A percentile compares a stretch with the other conserved stretches of the same genome.
These are phyloP conservation scores for Tubosaeta brunneosetosa DNA, from an alignment of 768 basidiomycete species.

Conservation along the genomic window DNA sequence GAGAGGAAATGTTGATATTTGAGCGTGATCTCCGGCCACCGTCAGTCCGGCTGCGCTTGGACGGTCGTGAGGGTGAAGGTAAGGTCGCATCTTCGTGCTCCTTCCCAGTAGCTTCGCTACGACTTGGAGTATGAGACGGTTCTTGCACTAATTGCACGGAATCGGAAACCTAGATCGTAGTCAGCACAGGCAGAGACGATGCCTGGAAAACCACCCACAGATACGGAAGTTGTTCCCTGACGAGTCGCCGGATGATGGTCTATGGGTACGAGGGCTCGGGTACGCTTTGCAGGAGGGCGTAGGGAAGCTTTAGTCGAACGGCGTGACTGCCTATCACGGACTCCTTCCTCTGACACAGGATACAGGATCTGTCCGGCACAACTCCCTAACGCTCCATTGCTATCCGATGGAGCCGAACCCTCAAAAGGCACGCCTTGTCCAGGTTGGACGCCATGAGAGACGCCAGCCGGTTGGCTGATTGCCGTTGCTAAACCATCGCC, in stretches of 20 bases:
- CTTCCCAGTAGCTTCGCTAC: constrained; percentile 1
- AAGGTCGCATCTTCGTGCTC: constrained; percentile 12
- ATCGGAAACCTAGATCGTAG: background rate
- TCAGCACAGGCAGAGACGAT: background rate
- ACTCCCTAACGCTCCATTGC: background rate
- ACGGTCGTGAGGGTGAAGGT: constrained; percentile 10
- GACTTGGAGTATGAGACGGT: background rate
- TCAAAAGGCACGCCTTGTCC: background rate
- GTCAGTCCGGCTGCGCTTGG: constrained; percentile 20
- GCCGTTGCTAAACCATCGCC: background rate
- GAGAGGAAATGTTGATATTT: constrained; percentile 67
- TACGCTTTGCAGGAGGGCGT: constrained; percentile 5
- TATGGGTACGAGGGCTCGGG: background rate
- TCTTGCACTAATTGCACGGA: background rate
- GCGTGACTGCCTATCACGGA: background rate
- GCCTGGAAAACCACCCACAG: constrained; percentile 3
- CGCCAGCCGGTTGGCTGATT: background rate
- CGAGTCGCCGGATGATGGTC: background rate
- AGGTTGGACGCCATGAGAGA: background rate
- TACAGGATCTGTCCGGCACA: background rate
- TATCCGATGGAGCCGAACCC: background rate
- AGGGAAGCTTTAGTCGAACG: background rate
- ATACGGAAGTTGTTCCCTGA: background rate
- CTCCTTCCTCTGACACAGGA: background rate
- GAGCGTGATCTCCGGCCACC: constrained; percentile 18